Conservation (phyloP, 345 rosid genomes). For the Eucalyptus globulus region DNA sequence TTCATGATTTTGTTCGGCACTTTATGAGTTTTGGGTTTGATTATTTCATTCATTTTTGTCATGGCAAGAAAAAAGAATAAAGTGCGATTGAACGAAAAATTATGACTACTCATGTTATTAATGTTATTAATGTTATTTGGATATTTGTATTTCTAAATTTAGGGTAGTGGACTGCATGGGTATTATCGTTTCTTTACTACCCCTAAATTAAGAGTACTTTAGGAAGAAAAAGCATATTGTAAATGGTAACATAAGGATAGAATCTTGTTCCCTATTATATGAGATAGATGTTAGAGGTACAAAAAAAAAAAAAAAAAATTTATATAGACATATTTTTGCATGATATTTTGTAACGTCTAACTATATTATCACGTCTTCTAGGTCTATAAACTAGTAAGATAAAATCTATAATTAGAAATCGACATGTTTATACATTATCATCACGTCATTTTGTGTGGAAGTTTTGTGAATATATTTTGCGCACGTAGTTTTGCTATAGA, state of each 20-base stretch:
- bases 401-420: not conserved
- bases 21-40: not conserved
- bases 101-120: not conserved
- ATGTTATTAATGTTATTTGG: not conserved
- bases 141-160: not conserved
- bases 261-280: not conserved
- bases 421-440: not conserved
- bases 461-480: not conserved
- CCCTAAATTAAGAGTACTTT: not conserved
- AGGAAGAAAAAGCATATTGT: not conserved
- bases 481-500: not conserved
- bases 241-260: not conserved
- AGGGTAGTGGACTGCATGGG: not conserved
- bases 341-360: not conserved
- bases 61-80: not conserved
- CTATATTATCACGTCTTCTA: not conserved
- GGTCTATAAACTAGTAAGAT: not conserved
- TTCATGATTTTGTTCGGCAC: not conserved
- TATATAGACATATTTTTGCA: not conserved
- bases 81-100: not conserved
- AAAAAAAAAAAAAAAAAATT: not conserved
- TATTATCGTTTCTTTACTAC: not conserved
- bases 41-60: not conserved
- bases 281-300: not conserved
- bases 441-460: not conserved